These are phyloP conservation scores for Hypoxylon sp. DNA, from an alignment of 2,329 filamentous ascomycete genomes.

Conservation along the genomic window DNA sequence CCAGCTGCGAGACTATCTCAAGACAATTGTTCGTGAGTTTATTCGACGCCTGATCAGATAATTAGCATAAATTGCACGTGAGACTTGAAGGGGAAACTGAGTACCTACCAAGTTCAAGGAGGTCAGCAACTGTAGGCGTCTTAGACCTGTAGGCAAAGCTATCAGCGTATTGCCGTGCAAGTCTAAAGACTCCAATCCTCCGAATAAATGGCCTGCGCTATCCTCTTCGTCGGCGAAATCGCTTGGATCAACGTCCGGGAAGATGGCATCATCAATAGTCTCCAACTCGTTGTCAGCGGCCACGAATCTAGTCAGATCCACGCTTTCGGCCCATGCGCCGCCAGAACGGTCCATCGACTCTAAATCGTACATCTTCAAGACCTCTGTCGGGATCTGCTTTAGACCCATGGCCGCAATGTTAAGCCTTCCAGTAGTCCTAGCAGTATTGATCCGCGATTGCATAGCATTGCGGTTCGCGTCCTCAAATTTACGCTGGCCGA, in stretches of 20 bases:
- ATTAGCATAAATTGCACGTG: constrained; percentile 46
- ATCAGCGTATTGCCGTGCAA: constrained; percentile 86
- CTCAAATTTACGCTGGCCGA: constrained; percentile 75
- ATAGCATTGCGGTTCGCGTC: constrained; percentile 76
- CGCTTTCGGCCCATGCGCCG: constrained; percentile 89
- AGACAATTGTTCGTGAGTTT: constrained; percentile 80
- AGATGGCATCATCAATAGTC: constrained; percentile 78
- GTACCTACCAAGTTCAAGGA: constrained; percentile 82
- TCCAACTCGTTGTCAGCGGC: constrained; percentile 93
- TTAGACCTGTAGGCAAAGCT: constrained; percentile 80
- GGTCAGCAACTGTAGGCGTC: constrained; percentile 80
- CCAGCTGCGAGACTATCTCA: constrained; percentile 80
- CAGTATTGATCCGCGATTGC: constrained; percentile 78
- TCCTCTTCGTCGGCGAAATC: constrained; percentile 76
- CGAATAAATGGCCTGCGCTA: constrained; percentile 81
- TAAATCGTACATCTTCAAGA: constrained; percentile 91
- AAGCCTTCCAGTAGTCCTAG: constrained; percentile 82
- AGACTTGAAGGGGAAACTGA: not conserved
- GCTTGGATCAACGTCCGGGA: constrained; percentile 78
- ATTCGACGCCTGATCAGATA: constrained; percentile 77
- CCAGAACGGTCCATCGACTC: constrained; percentile 74
- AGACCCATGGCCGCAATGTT: constrained; percentile 91
- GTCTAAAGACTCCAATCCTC: constrained; percentile 84
- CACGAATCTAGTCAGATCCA: constrained; percentile 87
- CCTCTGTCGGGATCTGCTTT: constrained; percentile 83